Evolutionary conservation across 257 asterid genomes (phyloP).

Genomic region (Misopates orontium): DNA sequence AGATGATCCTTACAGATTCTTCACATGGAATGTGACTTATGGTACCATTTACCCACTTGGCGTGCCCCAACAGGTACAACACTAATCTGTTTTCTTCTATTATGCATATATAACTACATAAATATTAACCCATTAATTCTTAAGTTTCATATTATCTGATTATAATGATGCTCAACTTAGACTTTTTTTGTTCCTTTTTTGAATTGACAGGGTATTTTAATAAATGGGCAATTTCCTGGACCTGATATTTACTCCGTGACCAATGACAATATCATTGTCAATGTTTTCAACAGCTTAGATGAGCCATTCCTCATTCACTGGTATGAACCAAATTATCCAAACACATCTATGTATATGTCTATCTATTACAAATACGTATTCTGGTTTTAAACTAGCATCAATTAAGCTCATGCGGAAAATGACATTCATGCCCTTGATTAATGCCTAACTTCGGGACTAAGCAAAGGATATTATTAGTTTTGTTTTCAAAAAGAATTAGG

Average conservation of each 20-base stretch:
- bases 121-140: too few relatives aligned
- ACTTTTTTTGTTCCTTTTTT: too few relatives aligned
- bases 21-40: slow-evolving; percentile 56
- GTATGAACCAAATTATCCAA: too few relatives aligned
- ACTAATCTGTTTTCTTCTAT: too few relatives aligned
- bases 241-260: slow-evolving; percentile 85
- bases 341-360: too few relatives aligned
- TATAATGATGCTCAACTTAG: too few relatives aligned
- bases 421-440: neutral
- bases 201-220: slow-evolving; percentile 69
- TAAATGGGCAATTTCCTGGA: slow-evolving; percentile 95
- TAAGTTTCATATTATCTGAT: too few relatives aligned
- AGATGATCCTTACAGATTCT: slow-evolving; percentile 58
- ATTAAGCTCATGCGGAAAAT: neutral
- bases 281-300: slow-evolving; percentile 74
- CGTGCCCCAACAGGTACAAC: slow-evolving; percentile 54
- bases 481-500: neutral
- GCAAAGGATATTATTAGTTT: too few relatives aligned
- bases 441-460: neutral
- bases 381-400: too few relatives aligned
- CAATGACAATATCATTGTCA: slow-evolving; percentile 79
- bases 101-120: too few relatives aligned
- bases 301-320: slow-evolving; percentile 94
- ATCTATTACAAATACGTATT: too few relatives aligned
- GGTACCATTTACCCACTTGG: slow-evolving; percentile 66